A percentile compares a stretch with the other conserved stretches of the same genome.
phyloP scores from a whole-genome alignment of 805 yeast genomes.

The Spencermartinsiella europaea region DNA sequence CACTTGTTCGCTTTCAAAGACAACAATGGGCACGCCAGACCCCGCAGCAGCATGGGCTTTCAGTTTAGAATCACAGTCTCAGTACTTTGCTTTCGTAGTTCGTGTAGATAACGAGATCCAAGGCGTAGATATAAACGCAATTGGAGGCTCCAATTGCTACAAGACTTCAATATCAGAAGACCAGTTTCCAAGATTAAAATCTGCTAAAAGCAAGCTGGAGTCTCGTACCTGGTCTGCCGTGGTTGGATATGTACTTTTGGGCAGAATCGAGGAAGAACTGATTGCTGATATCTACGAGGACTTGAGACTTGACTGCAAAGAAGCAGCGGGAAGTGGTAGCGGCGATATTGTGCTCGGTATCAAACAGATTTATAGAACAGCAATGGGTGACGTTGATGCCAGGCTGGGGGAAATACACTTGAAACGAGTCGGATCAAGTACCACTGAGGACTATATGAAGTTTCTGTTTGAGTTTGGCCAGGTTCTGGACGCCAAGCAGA shows the following conservation, averaged over 20 bases:
- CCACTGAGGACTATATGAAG: background rate
- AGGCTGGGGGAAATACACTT: background rate
- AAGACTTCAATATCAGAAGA: background rate
- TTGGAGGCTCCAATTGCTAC: background rate
- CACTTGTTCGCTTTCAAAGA: too few relatives aligned
- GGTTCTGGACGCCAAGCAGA: background rate
- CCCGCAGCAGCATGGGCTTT: too few relatives aligned
- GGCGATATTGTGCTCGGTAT: background rate
- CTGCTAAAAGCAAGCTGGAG: background rate
- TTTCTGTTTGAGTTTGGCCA: background rate
- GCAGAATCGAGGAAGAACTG: background rate
- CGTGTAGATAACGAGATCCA: background rate
- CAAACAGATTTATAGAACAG: background rate
- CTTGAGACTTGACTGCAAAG: background rate
- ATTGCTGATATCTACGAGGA: background rate
- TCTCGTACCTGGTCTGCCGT: background rate
- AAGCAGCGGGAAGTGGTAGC: too few relatives aligned
- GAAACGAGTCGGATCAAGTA: background rate
- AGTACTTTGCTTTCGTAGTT: background rate
- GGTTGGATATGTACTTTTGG: background rate
- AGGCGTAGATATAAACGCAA: background rate
- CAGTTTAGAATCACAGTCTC: background rate
- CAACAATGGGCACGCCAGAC: too few relatives aligned
- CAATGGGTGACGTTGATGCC: background rate
- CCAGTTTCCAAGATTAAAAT: background rate